Conservation (phyloP, 345 rosid genomes). For the Populus deltoides region DNA sequence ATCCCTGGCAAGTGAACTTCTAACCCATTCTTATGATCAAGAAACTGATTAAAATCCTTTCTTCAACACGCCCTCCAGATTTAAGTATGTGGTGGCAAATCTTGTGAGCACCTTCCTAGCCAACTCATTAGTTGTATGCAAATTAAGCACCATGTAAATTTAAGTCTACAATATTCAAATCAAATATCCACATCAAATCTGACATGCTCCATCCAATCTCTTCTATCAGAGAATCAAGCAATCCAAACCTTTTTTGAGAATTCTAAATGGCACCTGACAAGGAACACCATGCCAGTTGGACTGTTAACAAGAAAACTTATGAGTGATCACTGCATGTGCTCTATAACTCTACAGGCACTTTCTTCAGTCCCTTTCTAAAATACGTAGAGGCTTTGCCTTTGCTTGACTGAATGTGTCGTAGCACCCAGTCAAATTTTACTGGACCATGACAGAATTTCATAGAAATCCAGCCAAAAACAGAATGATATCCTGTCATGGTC, state of each 20-base stretch:
- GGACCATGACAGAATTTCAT: neutral
- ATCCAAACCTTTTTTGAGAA: neutral
- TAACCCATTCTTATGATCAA: no score
- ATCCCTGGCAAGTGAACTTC: no score
- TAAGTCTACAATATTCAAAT: neutral
- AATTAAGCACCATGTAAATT: neutral
- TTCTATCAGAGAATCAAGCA: neutral
- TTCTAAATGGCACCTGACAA: neutral
- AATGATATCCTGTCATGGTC: neutral
- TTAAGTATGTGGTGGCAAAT: no score
- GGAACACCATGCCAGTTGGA: neutral
- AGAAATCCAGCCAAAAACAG: neutral
- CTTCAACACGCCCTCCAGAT: no score
- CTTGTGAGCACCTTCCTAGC: no score
- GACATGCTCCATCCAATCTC: neutral
- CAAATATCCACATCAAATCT: neutral
- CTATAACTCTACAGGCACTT: neutral
- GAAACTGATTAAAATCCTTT: no score
- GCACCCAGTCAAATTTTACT: neutral
- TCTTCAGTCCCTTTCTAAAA: neutral
- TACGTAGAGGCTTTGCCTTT: neutral
- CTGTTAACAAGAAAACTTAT: no score
- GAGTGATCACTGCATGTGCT: no score
- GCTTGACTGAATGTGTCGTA: neutral
- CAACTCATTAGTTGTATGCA: no score